Base-by-base conservation (phyloP, 352 stramenopile species). In the Globisporangium cystogenes region DNA sequence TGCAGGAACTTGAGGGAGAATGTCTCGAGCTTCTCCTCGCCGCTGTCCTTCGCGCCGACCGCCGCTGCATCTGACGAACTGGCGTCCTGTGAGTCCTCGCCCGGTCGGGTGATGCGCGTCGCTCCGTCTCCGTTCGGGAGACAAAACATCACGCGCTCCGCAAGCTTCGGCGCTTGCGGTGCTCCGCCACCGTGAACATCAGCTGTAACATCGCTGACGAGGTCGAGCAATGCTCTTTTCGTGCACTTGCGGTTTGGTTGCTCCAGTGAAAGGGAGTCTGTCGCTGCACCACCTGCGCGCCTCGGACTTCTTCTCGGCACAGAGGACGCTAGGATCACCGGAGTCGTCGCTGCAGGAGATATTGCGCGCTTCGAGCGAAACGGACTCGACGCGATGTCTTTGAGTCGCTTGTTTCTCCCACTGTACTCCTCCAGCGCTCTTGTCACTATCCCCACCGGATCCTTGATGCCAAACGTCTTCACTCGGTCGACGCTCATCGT, bases 1-100 rank as follows among this genome's bases (percentile, higher is more conserved):
- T 87, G 76, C 12, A 87, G 44, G 41, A 90, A 44, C 49, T 89
- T 89, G n/a, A 72, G n/a, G 5, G 67, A 72, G 18, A 65, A 74
- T 7, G 36, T 68, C 20, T 68, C 60, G 54, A 82, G 60, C 33
- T 75, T 74, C 18, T 87, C 76, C 20, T 82, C 64, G 1, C 50
- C 21, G 39, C 14, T 66, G 26, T 74, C 60, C 18, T 65, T 69
- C 37, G 63, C n/a, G 29, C 57, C 31, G 21, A n/a, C n/a, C n/a
- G 21, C 21, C 8, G 65, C 54, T n/a, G 60, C 51, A 4, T 41
- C 53, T 45, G 29, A 36, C 6, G 49, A 6, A 20, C n/a, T 48
- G 8, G 47, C 51, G 7, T 84, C 64, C 40, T 84, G 73, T 0
- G 69, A 87, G 35, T 86, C 76, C 37, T 86, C 72, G 0, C 73